phyloP scores from a whole-genome alignment of 345 rosid species.

The Populus ilicifolia region DNA sequence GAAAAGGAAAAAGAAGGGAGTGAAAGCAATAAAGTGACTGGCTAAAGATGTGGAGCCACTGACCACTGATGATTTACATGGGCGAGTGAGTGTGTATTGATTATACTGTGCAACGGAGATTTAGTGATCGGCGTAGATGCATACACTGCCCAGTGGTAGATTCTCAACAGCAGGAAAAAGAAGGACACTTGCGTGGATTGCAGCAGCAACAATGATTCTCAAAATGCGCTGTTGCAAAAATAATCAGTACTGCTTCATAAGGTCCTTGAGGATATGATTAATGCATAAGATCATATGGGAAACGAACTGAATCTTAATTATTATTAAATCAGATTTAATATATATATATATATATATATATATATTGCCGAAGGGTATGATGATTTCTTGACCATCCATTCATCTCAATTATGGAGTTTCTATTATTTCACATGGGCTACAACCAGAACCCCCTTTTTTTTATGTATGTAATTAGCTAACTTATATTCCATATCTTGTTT shows the following conservation, averaged over 20 bases:
- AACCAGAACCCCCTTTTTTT: background rate
- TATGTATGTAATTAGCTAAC: too few relatives aligned
- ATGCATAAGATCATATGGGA: background rate
- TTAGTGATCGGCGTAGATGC: background rate
- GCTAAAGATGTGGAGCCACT: background rate
- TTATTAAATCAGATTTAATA: background rate
- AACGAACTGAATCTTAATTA: background rate
- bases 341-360: background rate
- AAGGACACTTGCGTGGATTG: background rate
- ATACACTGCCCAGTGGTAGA: background rate
- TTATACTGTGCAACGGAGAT: too few relatives aligned
- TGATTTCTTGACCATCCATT: conserved; percentile 21
- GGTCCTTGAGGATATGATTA: background rate
- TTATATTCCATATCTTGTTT: conserved; percentile 7
- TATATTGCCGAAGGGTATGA: background rate
- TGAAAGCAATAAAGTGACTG: background rate
- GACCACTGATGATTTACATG: background rate
- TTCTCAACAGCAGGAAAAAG: background rate
- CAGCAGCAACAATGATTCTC: background rate
- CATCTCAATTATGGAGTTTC: conserved; percentile 15
- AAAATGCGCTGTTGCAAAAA: background rate
- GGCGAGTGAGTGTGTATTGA: too few relatives aligned
- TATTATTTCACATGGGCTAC: conserved; percentile 21
- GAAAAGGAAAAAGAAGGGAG: background rate
- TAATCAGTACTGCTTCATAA: background rate